A percentile compares a stretch with the other conserved stretches of the same genome.
phyloP scores from a whole-genome alignment of 2,329 filamentous ascomycete genomes.

The Aureobasidium sp. region DNA sequence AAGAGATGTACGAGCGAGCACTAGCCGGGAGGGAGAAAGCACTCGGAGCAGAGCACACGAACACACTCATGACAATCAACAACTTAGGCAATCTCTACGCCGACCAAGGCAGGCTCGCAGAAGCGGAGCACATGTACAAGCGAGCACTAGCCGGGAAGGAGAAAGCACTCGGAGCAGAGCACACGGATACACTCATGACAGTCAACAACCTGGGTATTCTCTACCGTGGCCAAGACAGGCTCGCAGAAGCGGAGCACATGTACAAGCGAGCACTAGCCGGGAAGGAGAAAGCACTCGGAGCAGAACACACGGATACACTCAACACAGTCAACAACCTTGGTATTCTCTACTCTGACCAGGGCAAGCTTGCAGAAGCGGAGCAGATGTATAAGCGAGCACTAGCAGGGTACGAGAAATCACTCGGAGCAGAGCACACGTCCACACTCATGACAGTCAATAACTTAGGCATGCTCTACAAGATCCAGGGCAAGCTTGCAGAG shows the following conservation, averaged over 20 bases:
- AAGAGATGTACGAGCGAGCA: slow-evolving; percentile 23
- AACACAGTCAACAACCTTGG: neutral
- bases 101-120: too few species aligned
- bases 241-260: neutral
- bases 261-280: too few species aligned
- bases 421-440: slow-evolving; percentile 15
- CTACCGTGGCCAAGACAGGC: neutral
- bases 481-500: too few species aligned
- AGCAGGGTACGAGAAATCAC: slow-evolving; percentile 16
- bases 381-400: slow-evolving; percentile 5
- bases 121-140: too few species aligned
- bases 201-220: neutral
- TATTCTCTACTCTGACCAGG: neutral
- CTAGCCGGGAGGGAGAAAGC: slow-evolving; percentile 19
- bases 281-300: neutral
- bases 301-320: neutral
- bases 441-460: too few species aligned
- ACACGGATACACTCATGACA: too few species aligned
- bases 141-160: too few species aligned
- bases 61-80: neutral
- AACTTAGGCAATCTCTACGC: too few species aligned
- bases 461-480: too few species aligned
- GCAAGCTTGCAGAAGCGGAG: slow-evolving; percentile 8
- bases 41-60: neutral
- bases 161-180: too few species aligned